Base-by-base conservation (phyloP, 2,329 filamentous ascomycete genomes). In the Exophiala aquamarina region DNA sequence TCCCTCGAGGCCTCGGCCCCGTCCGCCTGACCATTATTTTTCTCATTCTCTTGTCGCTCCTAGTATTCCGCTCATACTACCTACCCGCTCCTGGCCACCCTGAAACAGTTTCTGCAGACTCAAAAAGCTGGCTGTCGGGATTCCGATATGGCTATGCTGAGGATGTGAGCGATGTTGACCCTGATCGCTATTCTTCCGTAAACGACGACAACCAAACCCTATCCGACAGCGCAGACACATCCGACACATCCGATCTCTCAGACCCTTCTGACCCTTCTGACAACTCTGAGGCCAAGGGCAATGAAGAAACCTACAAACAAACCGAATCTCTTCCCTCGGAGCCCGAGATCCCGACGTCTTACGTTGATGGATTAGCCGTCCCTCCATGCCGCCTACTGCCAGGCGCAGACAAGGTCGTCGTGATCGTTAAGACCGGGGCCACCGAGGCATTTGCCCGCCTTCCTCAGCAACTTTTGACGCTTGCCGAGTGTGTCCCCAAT, bases 361-460 rank as follows among this genome's bases (percentile, higher is more conserved):
- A n/a, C n/a, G n/a, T n/a, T n/a, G n/a, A n/a, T n/a, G n/a, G n/a
- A 4, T 26, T 17, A 32, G 19, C 23, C 23, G 50, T 26, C 5
- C 52, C 52, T 13, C 28, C 46, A 4, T 55, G 52, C 28, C 52
- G 52, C 31, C 48, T 44, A 37, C 20, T 55, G 2, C 52, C 52
- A 19, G 52, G 52, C 21, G 52, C 52, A 32, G 52, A 55, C 35
- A 49, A 52, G 19, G 52, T 55, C 10, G 52, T 55, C 15, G 64
- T 81, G 19, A 63, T 81, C 37, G 72, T 82, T 63, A 81, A 81
- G 65, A 82, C 79, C 3, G 78, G 78, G 28, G 77, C 78, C 2
- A 77, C 75, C 31, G 77, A 81, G 59, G 64, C 75, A 14, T 77
- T 70, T 48, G 66, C 71, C 21, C 74, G 72, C 36, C 61, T 82